These are phyloP conservation scores for Tricholoma matsutake DNA, from an alignment of 768 basidiomycete genomes.

Conservation along the genomic window DNA sequence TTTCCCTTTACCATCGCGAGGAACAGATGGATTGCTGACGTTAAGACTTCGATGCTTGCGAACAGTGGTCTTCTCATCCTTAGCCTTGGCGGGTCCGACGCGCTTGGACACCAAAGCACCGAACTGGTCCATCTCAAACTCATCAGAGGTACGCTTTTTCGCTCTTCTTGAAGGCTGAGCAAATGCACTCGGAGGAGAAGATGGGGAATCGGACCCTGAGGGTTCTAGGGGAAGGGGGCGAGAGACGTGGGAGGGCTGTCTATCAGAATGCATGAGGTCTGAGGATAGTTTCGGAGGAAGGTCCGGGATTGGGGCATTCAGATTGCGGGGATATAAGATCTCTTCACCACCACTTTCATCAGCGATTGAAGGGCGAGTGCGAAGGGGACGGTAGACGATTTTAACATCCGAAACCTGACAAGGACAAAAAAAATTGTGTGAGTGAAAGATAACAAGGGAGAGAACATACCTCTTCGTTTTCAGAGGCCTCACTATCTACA, in stretches of 20 bases:
- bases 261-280: conserved; percentile 21
- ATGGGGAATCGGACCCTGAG: conserved; percentile 27
- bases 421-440: neutral
- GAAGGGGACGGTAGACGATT: conserved; percentile 46
- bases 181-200: conserved; percentile 70
- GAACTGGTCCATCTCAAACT: conserved; percentile 76
- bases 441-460: conserved; percentile 6
- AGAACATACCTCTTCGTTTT: conserved; percentile 58
- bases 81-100: conserved; percentile 32
- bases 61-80: conserved; percentile 48
- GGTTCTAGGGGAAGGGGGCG: conserved; percentile 20
- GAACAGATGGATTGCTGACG: conserved; percentile 40
- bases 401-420: conserved; percentile 43
- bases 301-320: conserved; percentile 26
- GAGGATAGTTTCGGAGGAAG: conserved; percentile 27
- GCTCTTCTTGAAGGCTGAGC: conserved; percentile 49
- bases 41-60: conserved; percentile 77
- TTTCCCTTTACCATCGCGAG: conserved; percentile 45
- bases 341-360: conserved; percentile 91
- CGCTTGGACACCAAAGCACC: conserved; percentile 58
- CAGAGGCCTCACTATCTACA: conserved; percentile 74
- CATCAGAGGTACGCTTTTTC: conserved; percentile 76
- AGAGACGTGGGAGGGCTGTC: conserved; percentile 22
- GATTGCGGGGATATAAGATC: conserved; percentile 79
- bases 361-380: conserved; percentile 61